Evolutionary conservation across 305 asterid genomes (phyloP), one percentile per base, ranked within the genome.

Genomic region (Striga hermonthica): DNA sequence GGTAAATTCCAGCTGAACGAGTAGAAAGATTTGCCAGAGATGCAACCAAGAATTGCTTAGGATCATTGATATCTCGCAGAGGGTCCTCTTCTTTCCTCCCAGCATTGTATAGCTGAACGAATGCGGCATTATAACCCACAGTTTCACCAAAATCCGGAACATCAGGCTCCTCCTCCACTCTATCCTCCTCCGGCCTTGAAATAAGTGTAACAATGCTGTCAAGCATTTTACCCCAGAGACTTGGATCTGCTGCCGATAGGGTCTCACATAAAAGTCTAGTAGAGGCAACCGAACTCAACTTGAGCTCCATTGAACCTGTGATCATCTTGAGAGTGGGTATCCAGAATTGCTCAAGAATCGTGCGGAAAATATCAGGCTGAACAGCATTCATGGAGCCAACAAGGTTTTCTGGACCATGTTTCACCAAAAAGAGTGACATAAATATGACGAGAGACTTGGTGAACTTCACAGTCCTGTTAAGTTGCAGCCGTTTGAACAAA

Each of bases 61-160:
- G 95, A 72, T 93, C 97, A 40, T 77, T 80, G 72, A 93, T 84
- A 39, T 90, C 96, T 71, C 67, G 84, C 71, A 88, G 73, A 75
- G 96, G 99, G 69, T 90, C 97, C 67, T 86, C 93, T 67, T 88
- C 99, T 68, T 78, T 86, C 81, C 95, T 88, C 67, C 97, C 90
- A 65, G 94, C 87, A 77, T 88, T 88, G 78, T 86, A 78, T 64
- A 93, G 82, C 55, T 72, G 86, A 65, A 87, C 89, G 57, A 81
- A 89, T 60, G 95, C 79, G 55, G 99, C 87, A 80, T 70, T 82
- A 72, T 85, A 93, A 43, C 97, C 95, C 7, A 74, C 78, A 47
- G 84, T 80, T 77, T 85, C 98, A 60, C 82, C 85, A 75, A 90
- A 93, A 75, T 90, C 95, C 56, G 95, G 95, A 75, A 90, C 89